Conservation (phyloP, 2,329 filamentous ascomycete species). For the Xylariaceae sp. region DNA sequence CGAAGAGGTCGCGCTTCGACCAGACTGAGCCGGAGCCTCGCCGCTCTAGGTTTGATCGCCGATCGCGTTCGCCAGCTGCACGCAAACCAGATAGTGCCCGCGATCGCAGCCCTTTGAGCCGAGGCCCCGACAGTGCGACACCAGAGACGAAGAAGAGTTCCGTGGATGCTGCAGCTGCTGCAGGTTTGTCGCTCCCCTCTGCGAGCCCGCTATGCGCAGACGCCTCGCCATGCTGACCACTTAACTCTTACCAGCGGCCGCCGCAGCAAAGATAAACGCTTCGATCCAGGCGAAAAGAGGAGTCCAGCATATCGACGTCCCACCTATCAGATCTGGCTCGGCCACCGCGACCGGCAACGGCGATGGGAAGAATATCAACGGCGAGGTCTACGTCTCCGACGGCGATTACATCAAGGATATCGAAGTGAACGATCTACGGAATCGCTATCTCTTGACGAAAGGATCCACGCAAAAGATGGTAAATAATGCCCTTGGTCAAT, state of each 20-base stretch:
- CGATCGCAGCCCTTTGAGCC: constrained; percentile 71
- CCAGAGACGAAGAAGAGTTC: constrained; percentile 42
- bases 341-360: constrained; percentile 37
- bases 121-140: constrained; percentile 35
- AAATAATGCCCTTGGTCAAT: constrained; percentile 69
- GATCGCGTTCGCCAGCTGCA: constrained; percentile 75
- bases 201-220: not conserved
- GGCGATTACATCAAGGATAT: constrained; percentile 99
- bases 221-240: constrained; percentile 21
- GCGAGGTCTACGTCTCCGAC: constrained; percentile 89
- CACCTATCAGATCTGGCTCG: constrained; percentile 63
- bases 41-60: constrained; percentile 79
- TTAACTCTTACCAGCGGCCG: constrained; percentile 57
- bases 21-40: constrained; percentile 79
- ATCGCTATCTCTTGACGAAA: constrained; percentile 95
- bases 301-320: constrained; percentile 84
- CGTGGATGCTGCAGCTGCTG: constrained; percentile 68
- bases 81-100: constrained; percentile 64
- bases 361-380: constrained; percentile 53
- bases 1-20: constrained; percentile 90
- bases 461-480: constrained; percentile 98
- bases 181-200: constrained; percentile 49
- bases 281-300: constrained; percentile 80
- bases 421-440: constrained; percentile 95
- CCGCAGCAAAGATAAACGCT: constrained; percentile 82